A percentile compares a stretch with the other conserved stretches of the same genome.
phyloP scores from a whole-genome alignment of 2,329 filamentous ascomycete genomes.

The Colletotrichum sp. region DNA sequence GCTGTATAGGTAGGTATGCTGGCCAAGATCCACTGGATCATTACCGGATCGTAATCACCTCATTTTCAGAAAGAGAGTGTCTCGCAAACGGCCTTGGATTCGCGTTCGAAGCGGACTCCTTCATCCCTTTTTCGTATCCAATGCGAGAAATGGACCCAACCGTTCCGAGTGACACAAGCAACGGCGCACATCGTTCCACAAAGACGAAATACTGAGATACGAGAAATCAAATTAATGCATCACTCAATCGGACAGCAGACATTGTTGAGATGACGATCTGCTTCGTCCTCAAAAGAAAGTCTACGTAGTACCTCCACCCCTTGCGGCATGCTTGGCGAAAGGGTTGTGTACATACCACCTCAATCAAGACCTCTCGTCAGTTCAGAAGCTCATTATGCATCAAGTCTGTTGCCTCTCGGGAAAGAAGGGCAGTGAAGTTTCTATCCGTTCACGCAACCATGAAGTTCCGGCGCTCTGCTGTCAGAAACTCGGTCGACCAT shows the following conservation, averaged over 20 bases:
- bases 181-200: background rate
- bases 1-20: background rate
- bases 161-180: fast-evolving
- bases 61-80: background rate
- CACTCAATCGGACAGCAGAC: fast-evolving
- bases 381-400: background rate
- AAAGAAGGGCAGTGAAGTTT: background rate
- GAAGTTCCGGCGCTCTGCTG: background rate
- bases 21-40: fast-evolving
- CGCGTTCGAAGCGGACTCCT: background rate
- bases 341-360: fast-evolving
- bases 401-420: fast-evolving
- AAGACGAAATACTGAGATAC: fast-evolving
- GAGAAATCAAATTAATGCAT: background rate
- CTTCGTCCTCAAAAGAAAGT: background rate
- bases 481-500: background rate
- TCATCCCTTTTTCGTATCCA: background rate
- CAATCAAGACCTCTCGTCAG: fast-evolving
- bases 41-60: background rate
- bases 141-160: background rate
- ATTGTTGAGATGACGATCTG: background rate
- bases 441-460: background rate
- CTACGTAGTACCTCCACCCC: fast-evolving
- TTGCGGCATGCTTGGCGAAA: background rate
- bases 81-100: background rate